These are phyloP conservation scores for Beta macrorhiza DNA, from an alignment of 179 eudicot genomes.

Conservation along the genomic window DNA sequence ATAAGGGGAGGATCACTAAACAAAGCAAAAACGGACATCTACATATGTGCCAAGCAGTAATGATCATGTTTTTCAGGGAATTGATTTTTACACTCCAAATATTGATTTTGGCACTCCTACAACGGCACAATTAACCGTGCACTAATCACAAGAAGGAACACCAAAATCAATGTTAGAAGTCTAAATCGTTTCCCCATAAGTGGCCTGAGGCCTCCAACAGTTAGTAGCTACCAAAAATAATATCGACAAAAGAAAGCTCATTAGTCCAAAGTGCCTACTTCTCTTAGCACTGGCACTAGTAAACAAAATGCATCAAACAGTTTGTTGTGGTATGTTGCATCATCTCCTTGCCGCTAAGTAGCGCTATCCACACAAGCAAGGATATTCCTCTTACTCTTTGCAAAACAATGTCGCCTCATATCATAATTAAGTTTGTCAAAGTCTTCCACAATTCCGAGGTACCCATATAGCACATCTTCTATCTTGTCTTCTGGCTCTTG, in stretches of 20 bases:
- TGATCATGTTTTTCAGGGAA: not conserved
- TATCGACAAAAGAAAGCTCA: not conserved
- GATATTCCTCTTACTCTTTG: conserved; percentile 31
- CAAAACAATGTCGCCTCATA: conserved; percentile 19
- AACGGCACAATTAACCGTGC: too few species aligned
- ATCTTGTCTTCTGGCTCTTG: conserved; percentile 14
- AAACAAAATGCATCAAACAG: not conserved
- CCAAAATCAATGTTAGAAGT: not conserved
- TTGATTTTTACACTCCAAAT: not conserved
- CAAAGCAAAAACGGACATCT: not conserved
- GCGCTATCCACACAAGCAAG: conserved; percentile 14
- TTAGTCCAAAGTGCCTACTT: not conserved
- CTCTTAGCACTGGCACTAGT: not conserved
- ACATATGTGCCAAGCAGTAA: not conserved
- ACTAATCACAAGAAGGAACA: not conserved
- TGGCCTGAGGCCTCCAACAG: not conserved
- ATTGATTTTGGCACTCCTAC: not conserved
- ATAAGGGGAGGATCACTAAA: not conserved
- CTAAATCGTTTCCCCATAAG: too few species aligned
- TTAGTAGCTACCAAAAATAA: not conserved
- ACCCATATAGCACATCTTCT: conserved; percentile 31
- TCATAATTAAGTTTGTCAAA: conserved; percentile 23
- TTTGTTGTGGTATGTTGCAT: not conserved
- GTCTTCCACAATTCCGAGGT: conserved; percentile 35
- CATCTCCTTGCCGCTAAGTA: conserved; percentile 2